Evolutionary conservation across 208 protist species (phyloP).

Genomic region (Entamoeba moshkovskii): DNA sequence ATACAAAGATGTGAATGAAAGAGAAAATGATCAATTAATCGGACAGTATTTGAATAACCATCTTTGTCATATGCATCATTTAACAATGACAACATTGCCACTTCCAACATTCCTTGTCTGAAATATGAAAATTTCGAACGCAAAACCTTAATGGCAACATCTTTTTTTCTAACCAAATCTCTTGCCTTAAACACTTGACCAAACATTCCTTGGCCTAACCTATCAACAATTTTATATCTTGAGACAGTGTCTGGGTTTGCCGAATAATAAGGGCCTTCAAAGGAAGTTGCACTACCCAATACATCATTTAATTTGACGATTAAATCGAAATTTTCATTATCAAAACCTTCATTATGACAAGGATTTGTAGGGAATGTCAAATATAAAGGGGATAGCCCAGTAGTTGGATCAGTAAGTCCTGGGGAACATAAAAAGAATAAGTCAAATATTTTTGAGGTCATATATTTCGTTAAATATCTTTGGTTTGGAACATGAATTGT

Average conservation of each 20-base stretch:
- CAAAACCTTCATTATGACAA: not conserved
- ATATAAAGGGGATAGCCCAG: not conserved
- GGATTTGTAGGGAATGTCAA: not conserved
- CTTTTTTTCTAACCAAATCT: slow-evolving; percentile 14
- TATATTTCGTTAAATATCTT: not conserved
- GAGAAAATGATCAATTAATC: slow-evolving; percentile 23
- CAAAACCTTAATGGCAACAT: slow-evolving; percentile 35
- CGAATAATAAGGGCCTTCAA: not conserved
- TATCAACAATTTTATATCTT: not conserved
- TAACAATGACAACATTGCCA: slow-evolving; percentile 13
- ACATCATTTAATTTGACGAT: not conserved
- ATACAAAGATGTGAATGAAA: slow-evolving; percentile 44
- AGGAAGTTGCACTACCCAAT: not conserved
- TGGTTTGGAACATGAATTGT: not conserved
- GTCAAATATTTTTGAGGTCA: not conserved
- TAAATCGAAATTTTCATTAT: not conserved
- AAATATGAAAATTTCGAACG: slow-evolving; percentile 38
- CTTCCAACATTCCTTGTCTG: slow-evolving; percentile 30
- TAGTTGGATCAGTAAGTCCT: not conserved
- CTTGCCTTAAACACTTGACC: slow-evolving; percentile 61
- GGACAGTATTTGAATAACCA: slow-evolving; percentile 12
- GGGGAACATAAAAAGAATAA: not conserved
- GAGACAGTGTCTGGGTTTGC: not conserved
- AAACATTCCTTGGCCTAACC: slow-evolving; percentile 64
- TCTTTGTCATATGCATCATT: not conserved